phyloP scores from a whole-genome alignment of 768 basidiomycete species.

The Dioszegia crocea region DNA sequence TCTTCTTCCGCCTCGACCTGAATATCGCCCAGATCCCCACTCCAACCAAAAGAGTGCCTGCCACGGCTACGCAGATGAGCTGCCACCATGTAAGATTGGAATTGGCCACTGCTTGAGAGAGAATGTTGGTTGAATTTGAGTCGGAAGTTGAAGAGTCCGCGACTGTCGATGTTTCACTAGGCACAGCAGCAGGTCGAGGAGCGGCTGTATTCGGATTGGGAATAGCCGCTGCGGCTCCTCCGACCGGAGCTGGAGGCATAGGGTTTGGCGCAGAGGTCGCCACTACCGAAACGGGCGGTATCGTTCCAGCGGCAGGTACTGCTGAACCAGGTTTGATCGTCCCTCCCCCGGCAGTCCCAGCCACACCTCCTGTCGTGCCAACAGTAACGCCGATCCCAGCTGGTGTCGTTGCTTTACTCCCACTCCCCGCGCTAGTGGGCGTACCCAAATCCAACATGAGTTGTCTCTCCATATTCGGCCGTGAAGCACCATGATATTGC shows the following conservation, averaged over 20 bases:
- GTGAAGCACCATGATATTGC: not conserved
- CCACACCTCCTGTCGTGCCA: no score
- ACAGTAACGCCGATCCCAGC: no score
- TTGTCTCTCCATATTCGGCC: not conserved
- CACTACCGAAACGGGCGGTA: no score
- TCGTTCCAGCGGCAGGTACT: not conserved
- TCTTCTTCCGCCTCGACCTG: slow-evolving; percentile 12
- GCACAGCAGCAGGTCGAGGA: not conserved
- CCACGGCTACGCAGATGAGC: slow-evolving; percentile 28
- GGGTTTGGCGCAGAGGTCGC: no score
- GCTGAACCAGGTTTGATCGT: not conserved
- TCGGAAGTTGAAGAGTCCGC: not conserved
- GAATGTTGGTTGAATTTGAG: not conserved
- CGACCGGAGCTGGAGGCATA: not conserved
- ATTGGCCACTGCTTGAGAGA: slow-evolving; percentile 16
- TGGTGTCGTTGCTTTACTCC: no score
- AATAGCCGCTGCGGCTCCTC: not conserved
- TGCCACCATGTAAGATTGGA: slow-evolving; percentile 42
- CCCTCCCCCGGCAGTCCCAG: no score
- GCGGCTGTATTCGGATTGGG: not conserved
- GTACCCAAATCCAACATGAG: slow-evolving; percentile 5
- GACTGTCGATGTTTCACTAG: not conserved
- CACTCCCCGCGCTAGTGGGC: not conserved
- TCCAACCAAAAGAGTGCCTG: slow-evolving; percentile 14
- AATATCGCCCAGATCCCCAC: slow-evolving; percentile 23